Base-by-base conservation (phyloP, 768 basidiomycete genomes). In the Collybiopsis luxurians region DNA sequence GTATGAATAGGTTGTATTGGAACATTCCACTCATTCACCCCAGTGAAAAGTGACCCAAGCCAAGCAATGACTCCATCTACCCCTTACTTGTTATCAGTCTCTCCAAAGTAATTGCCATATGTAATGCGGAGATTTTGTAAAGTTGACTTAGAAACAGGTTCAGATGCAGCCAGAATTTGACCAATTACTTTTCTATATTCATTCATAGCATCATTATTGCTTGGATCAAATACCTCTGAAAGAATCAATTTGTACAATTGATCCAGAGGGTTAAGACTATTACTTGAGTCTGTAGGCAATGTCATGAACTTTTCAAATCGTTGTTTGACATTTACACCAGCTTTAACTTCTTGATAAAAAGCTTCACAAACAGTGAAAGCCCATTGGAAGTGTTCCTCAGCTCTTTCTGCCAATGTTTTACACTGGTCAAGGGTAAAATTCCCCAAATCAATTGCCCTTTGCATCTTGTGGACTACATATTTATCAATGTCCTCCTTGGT, bases 21-120 rank as follows among this genome's bases (percentile, higher is more conserved):
- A 13, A 21, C 10, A 26, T 51, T n/a, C 10, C 12, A 13, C 1
- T 39, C 23, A 10, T 36, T 19, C 10, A 51, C n/a, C 6, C 50
- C 50, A 38, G 50, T 51, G 15, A 51, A 39, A 24, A 51, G 50
- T 11, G 50, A 51, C 17, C 50, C 50, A n/a, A 51, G 50, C 13
- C 31, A 51, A 24, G 31, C 5, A 13, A 34, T 34, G 6, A 34
- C 31, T 34, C 5, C 31, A 13, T 34, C 31, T 6, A 34, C 31
- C 13, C 31, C 31, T 13, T 34, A 13, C 5, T 34, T 13, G 13
- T 34, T 34, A 13, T 34, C 31, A 11, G 23, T 13, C 13, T 34
- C 31, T 34, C 31, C 31, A 6, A 6, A 5, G 6, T 34, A 13
- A 34, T 34, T 34, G 31, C 31, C 31, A 34, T 5, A 34, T 21